Evolutionary conservation across 1,139 yeast genomes (phyloP), one percentile per base, ranked within the genome.

Genomic region (Lodderomyces theae): DNA sequence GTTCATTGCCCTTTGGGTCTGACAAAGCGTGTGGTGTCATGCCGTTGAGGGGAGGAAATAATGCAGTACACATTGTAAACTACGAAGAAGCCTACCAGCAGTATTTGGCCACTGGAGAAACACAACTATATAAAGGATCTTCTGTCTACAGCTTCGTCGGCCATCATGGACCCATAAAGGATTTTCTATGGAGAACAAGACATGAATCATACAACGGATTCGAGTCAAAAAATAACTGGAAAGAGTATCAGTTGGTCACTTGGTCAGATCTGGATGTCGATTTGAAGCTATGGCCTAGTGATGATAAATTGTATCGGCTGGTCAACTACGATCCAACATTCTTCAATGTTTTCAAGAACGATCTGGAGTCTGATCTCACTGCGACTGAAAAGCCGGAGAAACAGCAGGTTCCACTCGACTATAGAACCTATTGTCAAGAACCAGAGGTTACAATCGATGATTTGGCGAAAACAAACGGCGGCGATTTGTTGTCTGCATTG

Each of bases 211-310:
- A 69, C 41, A 60, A 58, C 23, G 64, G 60, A 46, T 65, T 49
- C 48, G 73, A 72, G 13, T 59, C 74, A 1, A 66, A 63, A 6
- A 52, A 70, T 8, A 82, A 80, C 50, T 89, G 89, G 66, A 71
- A 89, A 42, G 96, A 88, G 46, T 89, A 77, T 55, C 97, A 90
- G 57, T 62, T 92, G 40, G 94, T 92, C 0, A 87, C 98, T 0
- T 92, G 97, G 97, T 84, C 95, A 0, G 81, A 86, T 16, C 66
- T 58, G 47, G 98, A 92, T 56, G 79, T 81, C 50, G 95, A 88
- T 56, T 66, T 92, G 44, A 74, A 90, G 46, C 63, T 90, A 39
- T 90, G 97, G 97, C 86, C 89, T 0, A 71, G 82, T 33, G 71
- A 77, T 37, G 82, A 80, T 8, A 71, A 72, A 3, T 59, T 83